Evolutionary conservation across 495 filamentous ascomycete species (phyloP), one percentile per base, ranked within the genome.

Genomic region (Chaetomium fimeti): DNA sequence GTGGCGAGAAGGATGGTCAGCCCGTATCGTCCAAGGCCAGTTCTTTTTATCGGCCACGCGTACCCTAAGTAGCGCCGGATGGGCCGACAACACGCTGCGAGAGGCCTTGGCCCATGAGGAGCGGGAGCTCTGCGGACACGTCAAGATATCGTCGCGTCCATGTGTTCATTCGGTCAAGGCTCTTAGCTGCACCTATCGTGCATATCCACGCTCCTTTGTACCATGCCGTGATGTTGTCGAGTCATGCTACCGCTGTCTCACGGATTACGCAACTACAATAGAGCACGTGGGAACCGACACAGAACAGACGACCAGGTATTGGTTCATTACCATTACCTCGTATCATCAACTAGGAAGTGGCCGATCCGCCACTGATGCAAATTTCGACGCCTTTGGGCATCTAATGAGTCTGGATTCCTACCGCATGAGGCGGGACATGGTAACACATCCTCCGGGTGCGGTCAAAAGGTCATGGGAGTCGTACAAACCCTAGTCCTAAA

Each of bases 31-130:
- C 28, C 32, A 61, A 27, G 55, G 64, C 42, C 60, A 69, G 61
- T 61, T 69, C 27, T 69, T 64, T 25, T 52, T 69, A 20, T 59
- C 59, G 12, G 45, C 47, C 55, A 66, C 45, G 20, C 43, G 60
- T 7, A 59, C 54, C 2, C 27, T 78, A 63, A 36, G 22, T 25
- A 2, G 40, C 3, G n/a, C 11, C 18, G 40, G 16, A 5, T 42
- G 61, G 42, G 11, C 48, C 3, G 62, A 58, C 9, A 5, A 51
- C 7, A 3, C 24, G 16, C 28, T 58, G 5, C 3, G 52, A 52
- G 28, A 13, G 11, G 42, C 43, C 7, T 22, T 64, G 2, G 32
- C 52, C 25, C 5, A 49, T 5, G 29, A 22, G 15, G 2, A 1
- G 32, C 24, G 24, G 18, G 15, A 32, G 3, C 42, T 64, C 15